Evolutionary conservation across 1,284 basidiomycete genomes (phyloP).

Genomic region (Sparassis latifolia): DNA sequence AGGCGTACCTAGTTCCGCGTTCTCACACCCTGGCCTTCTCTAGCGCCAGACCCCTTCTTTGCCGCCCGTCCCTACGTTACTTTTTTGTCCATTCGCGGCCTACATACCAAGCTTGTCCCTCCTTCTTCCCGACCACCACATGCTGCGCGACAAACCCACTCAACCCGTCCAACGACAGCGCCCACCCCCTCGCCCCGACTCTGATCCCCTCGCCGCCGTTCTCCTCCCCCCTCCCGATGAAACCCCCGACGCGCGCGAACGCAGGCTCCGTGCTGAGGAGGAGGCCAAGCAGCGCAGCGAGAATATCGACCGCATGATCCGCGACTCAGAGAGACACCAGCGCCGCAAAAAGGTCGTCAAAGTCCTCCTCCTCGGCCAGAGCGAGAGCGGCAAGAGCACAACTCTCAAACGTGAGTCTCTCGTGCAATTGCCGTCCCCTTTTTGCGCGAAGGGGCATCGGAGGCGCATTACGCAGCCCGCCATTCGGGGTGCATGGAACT

Average conservation of each 20-base stretch:
- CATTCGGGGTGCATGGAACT: too few species aligned
- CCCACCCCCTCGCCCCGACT: too few species aligned
- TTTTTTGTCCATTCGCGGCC: too few species aligned
- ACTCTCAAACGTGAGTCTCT: conserved; percentile 72
- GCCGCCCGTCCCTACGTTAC: too few species aligned
- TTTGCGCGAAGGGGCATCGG: conserved; percentile 1
- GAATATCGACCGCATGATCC: conserved; percentile 70
- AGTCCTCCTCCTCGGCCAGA: conserved; percentile 74
- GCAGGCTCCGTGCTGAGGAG: conserved; percentile 53
- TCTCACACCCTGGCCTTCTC: too few species aligned
- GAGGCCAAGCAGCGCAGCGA: conserved; percentile 71
- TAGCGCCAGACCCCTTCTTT: too few species aligned
- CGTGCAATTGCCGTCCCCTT: not conserved
- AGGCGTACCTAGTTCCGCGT: too few species aligned
- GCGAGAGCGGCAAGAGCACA: conserved; percentile 77
- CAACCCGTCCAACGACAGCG: too few species aligned
- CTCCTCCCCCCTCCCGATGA: conserved; percentile 68
- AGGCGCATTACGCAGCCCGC: too few species aligned
- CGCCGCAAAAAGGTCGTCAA: conserved; percentile 61
- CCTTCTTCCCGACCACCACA: too few species aligned
- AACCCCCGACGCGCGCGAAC: conserved; percentile 53
- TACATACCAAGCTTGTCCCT: too few species aligned
- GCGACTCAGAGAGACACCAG: conserved; percentile 49
- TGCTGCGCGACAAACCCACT: too few species aligned
- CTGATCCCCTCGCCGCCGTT: conserved; percentile 60